phyloP scores from a whole-genome alignment of 108 stramenopile species.

The Pseudonitzschia delicatissima region DNA sequence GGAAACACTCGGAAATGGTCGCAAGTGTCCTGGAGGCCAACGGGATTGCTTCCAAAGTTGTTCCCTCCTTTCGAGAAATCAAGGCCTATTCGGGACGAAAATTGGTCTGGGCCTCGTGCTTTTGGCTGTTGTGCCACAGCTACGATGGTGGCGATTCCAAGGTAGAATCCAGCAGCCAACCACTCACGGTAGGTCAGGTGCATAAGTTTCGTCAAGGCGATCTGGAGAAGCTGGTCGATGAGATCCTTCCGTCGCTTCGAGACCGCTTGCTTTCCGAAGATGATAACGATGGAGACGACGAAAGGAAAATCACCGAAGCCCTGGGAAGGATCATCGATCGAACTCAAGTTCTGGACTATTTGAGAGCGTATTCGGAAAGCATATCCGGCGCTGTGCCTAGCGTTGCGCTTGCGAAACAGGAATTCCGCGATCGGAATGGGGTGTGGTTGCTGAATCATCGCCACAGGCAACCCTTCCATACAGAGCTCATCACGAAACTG shows the following conservation, averaged over 20 bases:
- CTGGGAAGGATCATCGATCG: conserved; percentile 1
- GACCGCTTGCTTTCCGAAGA: background rate
- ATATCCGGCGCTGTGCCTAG: conserved; percentile 59
- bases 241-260: conserved; percentile 47
- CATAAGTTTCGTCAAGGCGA: conserved; percentile 29
- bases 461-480: conserved; percentile 26
- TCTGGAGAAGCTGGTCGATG: conserved; percentile 47
- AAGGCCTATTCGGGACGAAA: conserved; percentile 41
- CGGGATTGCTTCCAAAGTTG: conserved; percentile 37
- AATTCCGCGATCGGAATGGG: conserved; percentile 62
- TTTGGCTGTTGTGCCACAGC: conserved; percentile 65
- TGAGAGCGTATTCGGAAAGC: conserved; percentile 54
- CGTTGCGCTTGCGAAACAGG: conserved; percentile 39
- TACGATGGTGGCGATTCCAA: background rate
- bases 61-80: conserved; percentile 21
- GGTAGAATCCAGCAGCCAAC: conserved; percentile 1
- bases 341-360: conserved; percentile 17
- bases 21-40: conserved; percentile 31
- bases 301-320: conserved; percentile 20
- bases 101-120: conserved; percentile 56
- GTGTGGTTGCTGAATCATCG: conserved; percentile 9
- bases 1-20: conserved; percentile 44
- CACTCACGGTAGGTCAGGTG: conserved; percentile 49
- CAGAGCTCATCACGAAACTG: conserved; percentile 13
- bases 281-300: background rate